phyloP scores from a whole-genome alignment of 2,329 filamentous ascomycete genomes.

The Pseudogymnoascus destructans region DNA sequence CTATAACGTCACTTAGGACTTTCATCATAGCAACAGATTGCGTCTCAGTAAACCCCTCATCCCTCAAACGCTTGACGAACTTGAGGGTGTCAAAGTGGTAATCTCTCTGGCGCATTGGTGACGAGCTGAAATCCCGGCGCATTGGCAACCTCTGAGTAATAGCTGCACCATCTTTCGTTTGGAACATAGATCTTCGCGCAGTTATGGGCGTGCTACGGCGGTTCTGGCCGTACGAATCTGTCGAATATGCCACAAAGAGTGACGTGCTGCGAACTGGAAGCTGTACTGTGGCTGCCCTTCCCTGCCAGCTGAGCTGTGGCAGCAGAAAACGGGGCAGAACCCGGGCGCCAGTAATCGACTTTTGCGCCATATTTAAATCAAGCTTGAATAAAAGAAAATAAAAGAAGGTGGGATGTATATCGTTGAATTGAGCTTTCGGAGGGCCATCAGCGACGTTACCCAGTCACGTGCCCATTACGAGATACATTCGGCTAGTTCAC shows the following conservation, averaged over 20 bases:
- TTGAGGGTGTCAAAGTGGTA: slow-evolving; percentile 98
- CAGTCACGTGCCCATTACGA: background rate
- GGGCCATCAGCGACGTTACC: slow-evolving; percentile 2
- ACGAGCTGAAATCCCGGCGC: slow-evolving; percentile 51
- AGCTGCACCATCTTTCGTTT: background rate
- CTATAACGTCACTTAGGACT: slow-evolving; percentile 88
- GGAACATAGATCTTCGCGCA: background rate
- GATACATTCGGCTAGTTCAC: slow-evolving; percentile 8
- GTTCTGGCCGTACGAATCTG: background rate
- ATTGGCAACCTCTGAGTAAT: slow-evolving; percentile 10
- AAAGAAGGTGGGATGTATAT: background rate
- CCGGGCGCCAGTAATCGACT: slow-evolving; percentile 17
- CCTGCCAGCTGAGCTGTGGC: slow-evolving; percentile 25
- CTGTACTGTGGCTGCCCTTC: slow-evolving; percentile 13
- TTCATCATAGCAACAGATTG: slow-evolving; percentile 98
- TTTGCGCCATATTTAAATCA: slow-evolving; percentile 20
- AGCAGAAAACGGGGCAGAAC: slow-evolving; percentile 24
- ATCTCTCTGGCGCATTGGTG: slow-evolving; percentile 49
- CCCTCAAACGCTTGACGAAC: slow-evolving; percentile 80
- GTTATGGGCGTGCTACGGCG: background rate
- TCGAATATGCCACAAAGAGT: slow-evolving; percentile 1
- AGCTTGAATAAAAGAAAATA: slow-evolving; percentile 6
- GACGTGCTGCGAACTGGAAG: slow-evolving; percentile 3
- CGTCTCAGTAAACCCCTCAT: slow-evolving; percentile 88
- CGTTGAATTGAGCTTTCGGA: background rate